Base-by-base conservation (phyloP, 345 rosid genomes). In the Euphorbia tirucalli region DNA sequence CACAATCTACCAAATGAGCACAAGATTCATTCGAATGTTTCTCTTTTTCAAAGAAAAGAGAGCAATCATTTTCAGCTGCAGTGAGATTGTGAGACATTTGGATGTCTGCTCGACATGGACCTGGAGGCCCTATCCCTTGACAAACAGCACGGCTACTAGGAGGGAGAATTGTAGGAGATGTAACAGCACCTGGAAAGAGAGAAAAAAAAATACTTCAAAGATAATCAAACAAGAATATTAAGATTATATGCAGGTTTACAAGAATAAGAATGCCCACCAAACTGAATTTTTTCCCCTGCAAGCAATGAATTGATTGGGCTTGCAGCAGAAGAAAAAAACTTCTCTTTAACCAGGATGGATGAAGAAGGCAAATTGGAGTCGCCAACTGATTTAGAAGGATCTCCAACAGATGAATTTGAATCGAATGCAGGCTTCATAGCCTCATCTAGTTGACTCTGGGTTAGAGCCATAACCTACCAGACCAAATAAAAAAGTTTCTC, bases 261-360 rank as follows among this genome's bases (percentile, higher is more conserved):
- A 74, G 58, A 55, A 74, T 75, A 70, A 30, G 43, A 31, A 73
- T 66, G 72, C 92, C 75, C 83, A 96, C 98, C 99, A 74, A 96
- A 93, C 79, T 96, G 98, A 84, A 96, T 93, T 79, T 91, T 96
- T 77, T 92, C 96, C 78, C 97, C 99, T 1, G 92, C 93, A 73
- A 95, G 97, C 75, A 92, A 83, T 70, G 97, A 90, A 74, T 86
- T 87, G 63, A 92, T 75, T 77, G 97, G 95, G 77, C 87, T 86
- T 22, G 88, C 78, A 71, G 84, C 62, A 62, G 96, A 86, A 68
- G 91, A 75, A 80, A 82, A 91, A 52, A 91, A 78, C 74, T 78
- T 87, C 68, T 88, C 96, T 84, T 88, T 88, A 21, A 75, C 63
- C 79, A 81, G 76, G 37, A 82, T 77, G 48, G 97, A 81, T 15